Evolutionary conservation across 352 stramenopile species (phyloP).

Genomic region (Globisporangium radiosum): DNA sequence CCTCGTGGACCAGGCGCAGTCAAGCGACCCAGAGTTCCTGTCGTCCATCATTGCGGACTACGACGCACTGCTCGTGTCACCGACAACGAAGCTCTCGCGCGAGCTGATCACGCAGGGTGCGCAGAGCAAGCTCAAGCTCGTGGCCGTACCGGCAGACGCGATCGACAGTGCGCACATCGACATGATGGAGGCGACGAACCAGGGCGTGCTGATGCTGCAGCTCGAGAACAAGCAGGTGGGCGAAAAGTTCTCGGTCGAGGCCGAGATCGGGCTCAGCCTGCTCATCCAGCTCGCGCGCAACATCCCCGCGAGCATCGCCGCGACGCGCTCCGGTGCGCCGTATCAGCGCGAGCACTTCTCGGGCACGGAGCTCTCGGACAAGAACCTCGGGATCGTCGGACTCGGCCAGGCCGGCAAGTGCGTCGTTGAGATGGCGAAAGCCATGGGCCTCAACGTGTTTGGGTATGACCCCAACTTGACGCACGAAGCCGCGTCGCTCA

Average conservation of each 20-base stretch:
- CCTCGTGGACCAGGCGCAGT: slow-evolving; percentile 40
- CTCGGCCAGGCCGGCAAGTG: slow-evolving; percentile 66
- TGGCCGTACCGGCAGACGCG: slow-evolving; percentile 43
- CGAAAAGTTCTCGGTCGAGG: slow-evolving; percentile 69
- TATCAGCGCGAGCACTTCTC: slow-evolving; percentile 41
- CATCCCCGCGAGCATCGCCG: slow-evolving; percentile 43
- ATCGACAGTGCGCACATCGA: slow-evolving; percentile 65
- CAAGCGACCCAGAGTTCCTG: slow-evolving; percentile 21
- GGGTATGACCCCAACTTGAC: slow-evolving; percentile 74
- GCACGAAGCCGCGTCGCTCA: slow-evolving; percentile 47
- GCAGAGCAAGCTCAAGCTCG: slow-evolving; percentile 39
- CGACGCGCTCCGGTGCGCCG: slow-evolving; percentile 17
- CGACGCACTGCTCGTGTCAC: slow-evolving; percentile 58
- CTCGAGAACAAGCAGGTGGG: slow-evolving; percentile 67
- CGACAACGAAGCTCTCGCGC: slow-evolving; percentile 33
- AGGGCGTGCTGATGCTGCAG: slow-evolving; percentile 69
- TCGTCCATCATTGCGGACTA: slow-evolving; percentile 31
- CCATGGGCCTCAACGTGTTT: slow-evolving; percentile 61
- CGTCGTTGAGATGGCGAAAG: slow-evolving; percentile 65
- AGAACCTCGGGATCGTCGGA: slow-evolving; percentile 64
- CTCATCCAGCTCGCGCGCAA: slow-evolving; percentile 59
- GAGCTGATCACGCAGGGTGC: slow-evolving; percentile 35
- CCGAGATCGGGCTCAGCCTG: slow-evolving; percentile 57
- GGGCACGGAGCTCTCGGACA: slow-evolving; percentile 52
- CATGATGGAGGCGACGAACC: slow-evolving; percentile 68